Evolutionary conservation across 2,329 filamentous ascomycete species (phyloP).

Genomic region (Aureobasidium pullulans): DNA sequence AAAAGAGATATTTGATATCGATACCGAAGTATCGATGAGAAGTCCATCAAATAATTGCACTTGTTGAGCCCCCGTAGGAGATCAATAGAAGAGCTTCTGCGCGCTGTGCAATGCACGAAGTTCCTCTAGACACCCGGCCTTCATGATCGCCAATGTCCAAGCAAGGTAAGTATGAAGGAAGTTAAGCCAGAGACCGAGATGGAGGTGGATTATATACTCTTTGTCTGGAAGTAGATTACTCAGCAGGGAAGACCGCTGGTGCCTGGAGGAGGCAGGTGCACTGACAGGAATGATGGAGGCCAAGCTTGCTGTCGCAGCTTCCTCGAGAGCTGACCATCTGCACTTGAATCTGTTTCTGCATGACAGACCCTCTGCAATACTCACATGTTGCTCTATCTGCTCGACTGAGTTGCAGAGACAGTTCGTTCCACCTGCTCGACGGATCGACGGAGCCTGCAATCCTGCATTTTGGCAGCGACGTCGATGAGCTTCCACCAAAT

Average conservation of each 20-base stretch:
- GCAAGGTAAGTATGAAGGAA: constrained; percentile 8
- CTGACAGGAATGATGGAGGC: not conserved
- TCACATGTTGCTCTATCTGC: too few species aligned
- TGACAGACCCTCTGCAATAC: too few species aligned
- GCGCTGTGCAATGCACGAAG: constrained; percentile 16
- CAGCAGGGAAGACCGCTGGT: not conserved
- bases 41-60: constrained; percentile 7
- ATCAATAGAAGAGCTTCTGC: constrained; percentile 5
- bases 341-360: too few species aligned
- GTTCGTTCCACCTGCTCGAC: too few species aligned
- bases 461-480: too few species aligned
- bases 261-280: not conserved
- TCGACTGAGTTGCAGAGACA: too few species aligned
- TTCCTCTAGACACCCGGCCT: constrained; percentile 1
- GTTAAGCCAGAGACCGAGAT: not conserved
- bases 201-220: not conserved
- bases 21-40: not conserved
- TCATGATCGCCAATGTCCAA: constrained; percentile 6
- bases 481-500: too few species aligned
- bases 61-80: constrained; percentile 11
- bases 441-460: too few species aligned
- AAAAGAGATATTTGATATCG: not conserved
- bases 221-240: not conserved
- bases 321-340: too few species aligned
- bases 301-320: not conserved